These are phyloP conservation scores for Rhodosporidiobolus odoratus DNA, from an alignment of 768 basidiomycete species.

Conservation along the genomic window DNA sequence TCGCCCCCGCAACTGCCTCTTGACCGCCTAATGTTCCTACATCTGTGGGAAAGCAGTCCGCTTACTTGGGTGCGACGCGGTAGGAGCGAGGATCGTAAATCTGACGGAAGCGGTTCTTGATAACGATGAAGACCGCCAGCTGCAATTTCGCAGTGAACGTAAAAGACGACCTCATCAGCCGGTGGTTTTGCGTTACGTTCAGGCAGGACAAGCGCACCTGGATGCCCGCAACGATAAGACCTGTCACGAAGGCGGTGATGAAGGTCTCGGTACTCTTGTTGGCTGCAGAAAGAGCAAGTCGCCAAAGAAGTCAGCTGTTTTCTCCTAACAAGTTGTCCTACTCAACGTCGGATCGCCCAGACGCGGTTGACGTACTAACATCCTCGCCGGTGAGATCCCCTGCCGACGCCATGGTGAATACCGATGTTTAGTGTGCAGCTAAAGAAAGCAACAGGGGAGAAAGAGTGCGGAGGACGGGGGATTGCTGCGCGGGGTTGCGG, in stretches of 20 bases:
- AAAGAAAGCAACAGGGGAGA: too few species aligned
- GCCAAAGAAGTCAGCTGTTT: too few species aligned
- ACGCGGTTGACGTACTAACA: not conserved
- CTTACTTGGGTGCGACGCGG: conserved; percentile 54
- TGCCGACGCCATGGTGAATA: not conserved
- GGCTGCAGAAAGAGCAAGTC: not conserved
- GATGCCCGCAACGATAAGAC: conserved; percentile 53
- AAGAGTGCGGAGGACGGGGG: too few species aligned
- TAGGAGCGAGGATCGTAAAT: conserved; percentile 87
- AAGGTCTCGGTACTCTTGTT: conserved; percentile 54
- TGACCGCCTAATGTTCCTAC: not conserved
- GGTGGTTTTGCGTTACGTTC: too few species aligned
- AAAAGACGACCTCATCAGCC: not conserved
- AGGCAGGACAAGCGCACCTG: conserved; percentile 14
- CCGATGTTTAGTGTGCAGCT: not conserved
- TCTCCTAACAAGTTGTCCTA: too few species aligned
- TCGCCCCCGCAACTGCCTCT: not conserved
- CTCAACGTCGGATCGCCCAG: too few species aligned
- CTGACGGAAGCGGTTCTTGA: conserved; percentile 75
- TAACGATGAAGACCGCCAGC: conserved; percentile 68
- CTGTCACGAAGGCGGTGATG: conserved; percentile 76
- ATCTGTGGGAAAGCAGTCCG: conserved; percentile 15
- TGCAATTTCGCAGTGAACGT: not conserved
- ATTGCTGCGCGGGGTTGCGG: too few species aligned
- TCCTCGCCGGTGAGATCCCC: not conserved